phyloP scores from a whole-genome alignment of 495 filamentous ascomycete species.

The Elasticomyces elasticus region DNA sequence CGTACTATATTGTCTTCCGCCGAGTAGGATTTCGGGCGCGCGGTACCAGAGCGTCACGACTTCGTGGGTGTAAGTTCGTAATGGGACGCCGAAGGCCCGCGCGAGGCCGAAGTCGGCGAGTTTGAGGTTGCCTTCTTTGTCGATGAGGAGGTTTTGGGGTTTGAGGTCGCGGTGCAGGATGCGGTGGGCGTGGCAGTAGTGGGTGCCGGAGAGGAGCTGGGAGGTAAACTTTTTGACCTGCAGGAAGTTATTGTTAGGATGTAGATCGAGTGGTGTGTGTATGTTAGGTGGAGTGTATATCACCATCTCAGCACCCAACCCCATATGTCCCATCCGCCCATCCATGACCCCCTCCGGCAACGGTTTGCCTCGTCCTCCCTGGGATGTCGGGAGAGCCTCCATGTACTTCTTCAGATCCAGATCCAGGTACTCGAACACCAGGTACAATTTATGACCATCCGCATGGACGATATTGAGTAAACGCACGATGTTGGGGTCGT shows the following conservation, averaged over 20 bases:
- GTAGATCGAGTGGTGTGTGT: background rate
- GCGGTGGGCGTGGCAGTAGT: constrained; percentile 93
- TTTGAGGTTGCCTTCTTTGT: constrained; percentile 92
- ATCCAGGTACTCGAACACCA: constrained; percentile 98
- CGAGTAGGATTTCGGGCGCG: constrained; percentile 92
- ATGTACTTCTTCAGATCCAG: constrained; percentile 99
- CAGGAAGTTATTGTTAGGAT: background rate
- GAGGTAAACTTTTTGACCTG: constrained; percentile 82
- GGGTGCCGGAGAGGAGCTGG: constrained; percentile 80
- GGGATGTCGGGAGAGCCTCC: constrained; percentile 85
- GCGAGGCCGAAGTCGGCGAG: constrained; percentile 96
- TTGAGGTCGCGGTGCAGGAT: constrained; percentile 94
- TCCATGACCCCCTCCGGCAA: constrained; percentile 62
- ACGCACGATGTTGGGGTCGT: constrained; percentile 94
- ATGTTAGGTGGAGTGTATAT: background rate
- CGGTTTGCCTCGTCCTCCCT: constrained; percentile 81
- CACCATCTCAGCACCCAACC: constrained; percentile 81
- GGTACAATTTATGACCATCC: constrained; percentile 93
- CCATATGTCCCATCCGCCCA: constrained; percentile 54
- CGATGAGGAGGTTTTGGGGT: constrained; percentile 93
- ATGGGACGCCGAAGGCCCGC: constrained; percentile 88
- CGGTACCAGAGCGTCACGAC: constrained; percentile 99
- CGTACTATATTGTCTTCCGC: constrained; percentile 94
- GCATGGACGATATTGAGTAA: constrained; percentile 99
- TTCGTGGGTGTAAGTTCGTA: constrained; percentile 97